These are phyloP conservation scores for Heliosperma pusillum DNA, from an alignment of 148 eudicot genomes.

Conservation along the genomic window DNA sequence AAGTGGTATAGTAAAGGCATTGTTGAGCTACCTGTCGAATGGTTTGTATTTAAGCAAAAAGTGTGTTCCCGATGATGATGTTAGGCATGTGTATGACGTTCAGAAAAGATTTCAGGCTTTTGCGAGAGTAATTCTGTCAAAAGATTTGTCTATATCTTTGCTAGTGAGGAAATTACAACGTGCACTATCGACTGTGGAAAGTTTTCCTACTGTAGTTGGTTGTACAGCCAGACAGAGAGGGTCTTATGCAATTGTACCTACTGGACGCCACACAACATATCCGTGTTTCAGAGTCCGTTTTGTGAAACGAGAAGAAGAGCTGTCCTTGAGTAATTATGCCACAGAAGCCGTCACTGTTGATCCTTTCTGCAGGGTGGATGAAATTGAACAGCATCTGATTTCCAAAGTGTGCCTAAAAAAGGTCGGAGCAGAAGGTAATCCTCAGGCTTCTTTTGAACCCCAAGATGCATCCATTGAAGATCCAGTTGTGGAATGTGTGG, in stretches of 20 bases:
- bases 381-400: constrained; percentile 61
- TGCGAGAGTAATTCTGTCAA: constrained; percentile 51
- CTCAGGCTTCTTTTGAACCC: constrained; percentile 24
- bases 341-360: constrained; percentile 66
- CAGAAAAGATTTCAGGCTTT: constrained; percentile 66
- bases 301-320: constrained; percentile 61
- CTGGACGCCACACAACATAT: constrained; percentile 40
- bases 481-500: constrained; percentile 34
- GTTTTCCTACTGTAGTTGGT: constrained; percentile 57
- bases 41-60: constrained; percentile 37
- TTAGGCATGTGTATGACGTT: constrained; percentile 23
- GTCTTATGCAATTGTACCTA: constrained; percentile 73
- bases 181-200: constrained; percentile 77
- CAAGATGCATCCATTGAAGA: constrained; percentile 25
- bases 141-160: constrained; percentile 37
- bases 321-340: constrained; percentile 47
- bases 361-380: constrained; percentile 69
- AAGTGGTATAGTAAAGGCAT: constrained; percentile 77
- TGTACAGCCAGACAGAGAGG: constrained; percentile 40
- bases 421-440: constrained; percentile 23
- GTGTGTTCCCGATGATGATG: constrained; percentile 24
- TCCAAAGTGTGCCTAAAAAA: constrained; percentile 43
- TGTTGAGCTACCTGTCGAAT: constrained; percentile 55
- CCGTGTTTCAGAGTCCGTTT: constrained; percentile 72
- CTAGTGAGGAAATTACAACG: constrained; percentile 60